Base-by-base conservation (phyloP, 202 grass and related monocot species). In the Panicum virgatum region DNA sequence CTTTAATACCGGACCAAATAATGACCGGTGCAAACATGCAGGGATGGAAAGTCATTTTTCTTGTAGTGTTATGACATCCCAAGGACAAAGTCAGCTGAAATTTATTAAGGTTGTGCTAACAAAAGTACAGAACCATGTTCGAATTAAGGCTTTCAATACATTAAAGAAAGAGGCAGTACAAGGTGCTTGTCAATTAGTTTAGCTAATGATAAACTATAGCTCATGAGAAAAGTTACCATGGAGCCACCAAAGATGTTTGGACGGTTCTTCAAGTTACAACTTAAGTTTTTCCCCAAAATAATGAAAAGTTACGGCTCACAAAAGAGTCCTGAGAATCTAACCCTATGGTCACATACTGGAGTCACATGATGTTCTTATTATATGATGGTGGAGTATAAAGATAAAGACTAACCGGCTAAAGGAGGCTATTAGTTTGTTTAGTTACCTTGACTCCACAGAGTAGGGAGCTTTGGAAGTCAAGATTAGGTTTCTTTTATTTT, bases 221-320 rank as follows among this genome's bases (percentile, higher is more conserved):
- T 79, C 11, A 77, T 59, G 30, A 42, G 29, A 76, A 90, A 87
- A 72, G 85, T 80, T 80, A 58, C 69, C 72, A 81, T 87, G 72
- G 80, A 87, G 81, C 76, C 80, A 84, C 69, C 30, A 87, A 87
- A 87, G 56, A 48, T 16, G 29, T 65, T 87, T 90, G 76, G 81
- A 86, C 32, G 50, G 67, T 79, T 78, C 83, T 72, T 78, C 66
- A 52, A 62, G 44, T 75, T 89, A 89, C 87, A 66, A 22, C 16
- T 65, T 76, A 77, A 57, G 10, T 42, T 76, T 5, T 23, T 12
- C 11, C 4, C 12, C 51, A 70, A 70, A 80, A 76, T 52, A 57
- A 75, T 66, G 20, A 83, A 83, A 87, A 80, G 44, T 76, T 70
- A 69, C 69, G 27, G 40, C 73, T 34, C 65, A 78, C 7, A 60